Conservation (phyloP, 2,329 filamentous ascomycete genomes). For the Calonectria pteridis region DNA sequence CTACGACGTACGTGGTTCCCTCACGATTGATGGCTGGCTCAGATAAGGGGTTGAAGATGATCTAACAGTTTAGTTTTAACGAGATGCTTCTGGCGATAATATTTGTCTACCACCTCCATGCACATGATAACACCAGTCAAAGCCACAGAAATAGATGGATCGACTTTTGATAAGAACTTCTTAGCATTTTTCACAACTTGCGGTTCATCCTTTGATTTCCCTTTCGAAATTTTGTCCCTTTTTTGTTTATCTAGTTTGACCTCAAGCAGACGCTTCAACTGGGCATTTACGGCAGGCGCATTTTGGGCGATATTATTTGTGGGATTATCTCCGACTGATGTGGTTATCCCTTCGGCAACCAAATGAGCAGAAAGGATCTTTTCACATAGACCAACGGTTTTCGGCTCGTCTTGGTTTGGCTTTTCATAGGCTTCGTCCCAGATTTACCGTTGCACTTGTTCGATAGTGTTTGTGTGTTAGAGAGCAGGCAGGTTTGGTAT, state of each 20-base stretch:
- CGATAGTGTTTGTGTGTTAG: no score
- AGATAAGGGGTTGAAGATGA: conserved; percentile 1
- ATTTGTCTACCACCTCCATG: conserved; percentile 5
- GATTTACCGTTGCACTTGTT: no score
- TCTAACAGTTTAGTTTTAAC: not conserved
- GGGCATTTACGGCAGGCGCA: not conserved
- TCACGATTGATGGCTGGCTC: conserved; percentile 17
- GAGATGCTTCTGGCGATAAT: not conserved
- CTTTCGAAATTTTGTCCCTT: not conserved
- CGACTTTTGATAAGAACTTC: not conserved
- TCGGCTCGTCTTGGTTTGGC: not conserved
- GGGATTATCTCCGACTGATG: no score
- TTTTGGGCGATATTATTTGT: not conserved
- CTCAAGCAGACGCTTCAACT: not conserved
- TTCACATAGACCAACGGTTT: conserved; percentile 23
- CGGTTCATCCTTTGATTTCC: not conserved
- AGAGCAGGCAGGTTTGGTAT: no score
- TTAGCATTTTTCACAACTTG: conserved; percentile 3
- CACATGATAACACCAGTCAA: conserved; percentile 1
- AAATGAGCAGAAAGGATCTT: conserved; percentile 20
- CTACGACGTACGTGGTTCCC: conserved; percentile 10
- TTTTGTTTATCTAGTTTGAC: not conserved
- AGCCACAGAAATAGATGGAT: conserved; percentile 13
- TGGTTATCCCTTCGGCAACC: not conserved
- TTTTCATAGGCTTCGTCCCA: not conserved